Conservation (phyloP, 148 eudicot genomes). For the Spergularia marina region DNA sequence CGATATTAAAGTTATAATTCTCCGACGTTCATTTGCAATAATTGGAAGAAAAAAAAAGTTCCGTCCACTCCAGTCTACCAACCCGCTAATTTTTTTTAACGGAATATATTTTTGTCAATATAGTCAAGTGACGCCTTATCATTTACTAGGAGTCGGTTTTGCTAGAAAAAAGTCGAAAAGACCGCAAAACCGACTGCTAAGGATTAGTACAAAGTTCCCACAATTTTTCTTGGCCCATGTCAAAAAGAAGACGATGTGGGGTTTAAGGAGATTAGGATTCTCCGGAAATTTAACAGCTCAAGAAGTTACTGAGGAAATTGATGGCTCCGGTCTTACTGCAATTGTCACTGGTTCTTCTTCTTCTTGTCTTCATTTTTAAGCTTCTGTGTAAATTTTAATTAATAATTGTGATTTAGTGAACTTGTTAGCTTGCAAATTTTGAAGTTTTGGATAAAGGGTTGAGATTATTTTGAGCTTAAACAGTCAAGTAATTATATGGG, state of each 20-base stretch:
- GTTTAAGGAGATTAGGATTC: constrained; percentile 32
- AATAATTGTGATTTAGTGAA: neutral
- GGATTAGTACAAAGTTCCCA: too few species aligned
- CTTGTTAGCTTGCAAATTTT: neutral
- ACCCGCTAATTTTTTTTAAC: too few species aligned
- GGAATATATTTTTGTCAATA: too few species aligned
- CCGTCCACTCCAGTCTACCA: too few species aligned
- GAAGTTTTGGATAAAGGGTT: neutral
- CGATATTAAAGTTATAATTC: too few species aligned
- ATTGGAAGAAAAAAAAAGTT: too few species aligned
- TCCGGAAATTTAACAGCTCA: constrained; percentile 45
- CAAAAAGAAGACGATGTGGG: constrained; percentile 25
- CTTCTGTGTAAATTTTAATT: neutral
- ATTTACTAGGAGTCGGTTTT: too few species aligned
- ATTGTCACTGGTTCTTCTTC: constrained; percentile 47
- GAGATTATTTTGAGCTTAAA: neutral
- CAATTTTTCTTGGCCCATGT: neutral
- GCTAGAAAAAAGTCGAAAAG: too few species aligned
- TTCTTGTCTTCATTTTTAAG: neutral
- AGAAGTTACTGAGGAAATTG: constrained; percentile 42
- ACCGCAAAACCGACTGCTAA: too few species aligned
- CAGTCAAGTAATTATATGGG: too few species aligned
- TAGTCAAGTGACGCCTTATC: too few species aligned
- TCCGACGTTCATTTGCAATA: too few species aligned
- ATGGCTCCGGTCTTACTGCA: constrained; percentile 46